Base-by-base conservation (phyloP, 495 filamentous ascomycete genomes). In the Aspergillus campestris region DNA sequence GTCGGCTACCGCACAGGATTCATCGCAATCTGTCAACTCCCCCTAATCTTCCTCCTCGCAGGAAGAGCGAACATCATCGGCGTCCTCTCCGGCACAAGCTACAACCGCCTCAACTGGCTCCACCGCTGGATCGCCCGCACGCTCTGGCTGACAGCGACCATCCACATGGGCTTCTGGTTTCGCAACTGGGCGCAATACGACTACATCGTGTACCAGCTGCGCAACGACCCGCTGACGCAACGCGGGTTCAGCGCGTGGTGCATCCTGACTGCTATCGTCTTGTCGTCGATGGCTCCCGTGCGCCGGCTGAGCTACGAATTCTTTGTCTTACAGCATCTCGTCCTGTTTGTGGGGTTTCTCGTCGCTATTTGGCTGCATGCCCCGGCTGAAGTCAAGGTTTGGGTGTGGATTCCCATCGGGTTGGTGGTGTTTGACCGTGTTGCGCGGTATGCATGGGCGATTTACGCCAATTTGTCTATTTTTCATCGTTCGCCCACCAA, bases 41-140 rank as follows among this genome's bases (percentile, higher is more conserved):
- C 88, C 3, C 57, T 94, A 10, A 69, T 94, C 38, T 86, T 86
- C 57, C 72, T 92, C 24, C 77, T 94, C 14, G 78, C 87, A 7
- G 82, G 81, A n/a, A 86, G 87, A 69, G 74, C 78, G 55, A 92
- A 83, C 56, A 66, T 91, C 44, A 71, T 90, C 32, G 84, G 84
- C 3, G 65, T 73, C 24, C 60, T 90, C 11, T 72, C 74, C 6
- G 88, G 86, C 4, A 77, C 74, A 31, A 81, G 80, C 44, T 80
- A 92, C 48, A 83, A 88, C 63, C 71, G 82, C 11, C 59, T 94
- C 39, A 91, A 90, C 54, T 90, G 86, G 87, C 73, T 89, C 42
- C 88, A 94, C 56, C 73, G 87, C 45, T 91, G 88, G 86, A 76
- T 81, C 9, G 76, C 83, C 1, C 77, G 88, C 12, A 85, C 78